phyloP scores from a whole-genome alignment of 2,329 filamentous ascomycete genomes.

The Ceratocystiopsis sp. region DNA sequence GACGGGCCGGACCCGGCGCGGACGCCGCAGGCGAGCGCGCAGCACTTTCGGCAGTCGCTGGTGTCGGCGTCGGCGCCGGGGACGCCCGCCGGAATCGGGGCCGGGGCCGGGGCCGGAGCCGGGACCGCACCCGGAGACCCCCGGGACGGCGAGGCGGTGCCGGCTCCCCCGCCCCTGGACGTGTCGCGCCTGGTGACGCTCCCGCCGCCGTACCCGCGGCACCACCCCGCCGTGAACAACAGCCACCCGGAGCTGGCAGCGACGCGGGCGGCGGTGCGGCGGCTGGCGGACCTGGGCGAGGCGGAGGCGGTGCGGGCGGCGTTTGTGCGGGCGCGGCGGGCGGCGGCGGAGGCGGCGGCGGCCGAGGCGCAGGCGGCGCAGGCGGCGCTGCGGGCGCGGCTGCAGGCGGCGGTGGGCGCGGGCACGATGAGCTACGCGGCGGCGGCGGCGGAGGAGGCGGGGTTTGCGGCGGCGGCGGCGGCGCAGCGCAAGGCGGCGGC shows the following conservation, averaged over 20 bases:
- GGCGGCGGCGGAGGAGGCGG: conserved; percentile 64
- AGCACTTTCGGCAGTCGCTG: conserved; percentile 20
- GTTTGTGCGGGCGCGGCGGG: conserved; percentile 38
- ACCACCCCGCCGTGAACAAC: conserved; percentile 92
- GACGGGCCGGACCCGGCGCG: conserved; percentile 18
- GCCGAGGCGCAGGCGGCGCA: conserved; percentile 34
- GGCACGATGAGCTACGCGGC: conserved; percentile 71
- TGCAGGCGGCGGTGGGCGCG: conserved; percentile 61
- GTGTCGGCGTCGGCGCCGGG: conserved; percentile 15
- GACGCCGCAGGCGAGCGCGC: conserved; percentile 23
- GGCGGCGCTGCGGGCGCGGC: conserved; percentile 50
- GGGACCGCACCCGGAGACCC: too few relatives aligned
- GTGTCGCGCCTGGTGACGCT: conserved; percentile 85
- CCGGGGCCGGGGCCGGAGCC: too few relatives aligned
- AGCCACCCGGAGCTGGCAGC: conserved; percentile 76
- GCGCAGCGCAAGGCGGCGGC: conserved; percentile 52
- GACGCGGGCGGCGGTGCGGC: conserved; percentile 57
- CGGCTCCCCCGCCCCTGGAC: conserved; percentile 44
- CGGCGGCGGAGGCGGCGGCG: conserved; percentile 37
- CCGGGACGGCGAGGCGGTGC: conserved; percentile 25
- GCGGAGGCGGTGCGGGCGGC: conserved; percentile 50
- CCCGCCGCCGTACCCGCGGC: conserved; percentile 82
- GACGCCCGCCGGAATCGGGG: not conserved
- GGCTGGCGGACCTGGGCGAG: conserved; percentile 57
- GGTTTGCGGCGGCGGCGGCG: conserved; percentile 59